Base-by-base conservation (phyloP, 2,329 filamentous ascomycete genomes). In the Xylaria sp. region DNA sequence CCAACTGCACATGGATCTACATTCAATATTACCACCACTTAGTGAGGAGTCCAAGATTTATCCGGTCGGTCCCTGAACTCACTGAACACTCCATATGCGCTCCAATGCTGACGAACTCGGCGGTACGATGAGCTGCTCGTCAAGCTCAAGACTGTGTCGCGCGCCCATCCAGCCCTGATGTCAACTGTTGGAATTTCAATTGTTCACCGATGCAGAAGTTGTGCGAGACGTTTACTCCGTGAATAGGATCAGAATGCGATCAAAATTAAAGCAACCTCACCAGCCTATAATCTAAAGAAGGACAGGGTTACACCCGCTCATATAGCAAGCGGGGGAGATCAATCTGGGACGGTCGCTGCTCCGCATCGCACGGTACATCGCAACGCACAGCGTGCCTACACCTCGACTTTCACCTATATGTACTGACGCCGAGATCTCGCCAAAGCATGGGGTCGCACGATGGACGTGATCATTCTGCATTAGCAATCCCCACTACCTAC, bases 271-370 rank as follows among this genome's bases (percentile, higher is more conserved):
- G 25, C 3, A 36, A 10, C 20, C 18, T 10, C 39, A 13, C 51
- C 20, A 28, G 66, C 46, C 46, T 55, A 48, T 58, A 13, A 18
- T n/a, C 18, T n/a, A 18, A 10, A 20, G 54, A 59, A 48, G 18
- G 6, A 28, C 28, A 20, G 69, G 13, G 71, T 74, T 68, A 62
- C 68, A 71, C 72, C 62, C 57, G 62, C 62, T 58, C 68, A 71
- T 67, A 72, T 71, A 69, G 23, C 57, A 63, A 67, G 69, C 66
- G 71, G 74, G 74, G 69, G 70, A 55, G 46, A 25, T 33, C 67
- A 73, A 74, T 74, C 73, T 75, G 68, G 68, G 51, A 67, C 71
- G 64, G 72, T 57, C 36, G 67, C 57, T 58, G 15, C 67, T 75
- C 73, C 66, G 59, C 70, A 73, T 71, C 28, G 13, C 56, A 58